Conservation (phyloP, 768 basidiomycete genomes). For the Pulveroboletus sp. region DNA sequence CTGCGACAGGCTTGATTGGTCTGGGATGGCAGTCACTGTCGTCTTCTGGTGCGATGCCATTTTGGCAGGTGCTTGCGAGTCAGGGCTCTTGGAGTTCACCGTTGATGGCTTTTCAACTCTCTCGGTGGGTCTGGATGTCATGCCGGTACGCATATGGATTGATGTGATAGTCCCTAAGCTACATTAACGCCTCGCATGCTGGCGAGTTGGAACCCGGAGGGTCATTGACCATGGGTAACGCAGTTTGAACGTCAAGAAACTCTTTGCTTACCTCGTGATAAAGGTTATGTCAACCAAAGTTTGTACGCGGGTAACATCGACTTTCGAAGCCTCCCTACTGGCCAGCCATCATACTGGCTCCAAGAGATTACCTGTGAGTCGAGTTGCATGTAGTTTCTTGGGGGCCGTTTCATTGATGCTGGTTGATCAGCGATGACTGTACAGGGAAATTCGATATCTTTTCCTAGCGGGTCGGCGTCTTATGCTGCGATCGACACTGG, state of each 20-base stretch:
- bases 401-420: not conserved
- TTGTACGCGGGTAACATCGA: constrained; percentile 50
- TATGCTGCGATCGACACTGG: constrained; percentile 58
- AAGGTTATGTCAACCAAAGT: constrained; percentile 56
- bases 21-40: constrained; percentile 65
- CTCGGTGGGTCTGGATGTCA: constrained; percentile 34
- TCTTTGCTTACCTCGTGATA: not conserved
- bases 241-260: not conserved
- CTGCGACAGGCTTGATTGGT: constrained; percentile 69
- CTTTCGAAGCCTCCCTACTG: constrained; percentile 42
- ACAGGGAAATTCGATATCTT: constrained; percentile 26
- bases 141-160: not conserved
- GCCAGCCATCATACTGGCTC: constrained; percentile 45
- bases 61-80: constrained; percentile 60
- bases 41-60: constrained; percentile 54
- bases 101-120: constrained; percentile 66
- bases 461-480: constrained; percentile 37
- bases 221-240: constrained; percentile 65
- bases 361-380: constrained; percentile 32
- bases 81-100: constrained; percentile 42
- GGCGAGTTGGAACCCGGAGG: constrained; percentile 62
- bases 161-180: constrained; percentile 28
- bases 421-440: constrained; percentile 33
- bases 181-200: constrained; percentile 39
- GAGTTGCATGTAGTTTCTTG: not conserved